phyloP scores from a whole-genome alignment of 768 basidiomycete genomes.

The Wakefieldia striispora region DNA sequence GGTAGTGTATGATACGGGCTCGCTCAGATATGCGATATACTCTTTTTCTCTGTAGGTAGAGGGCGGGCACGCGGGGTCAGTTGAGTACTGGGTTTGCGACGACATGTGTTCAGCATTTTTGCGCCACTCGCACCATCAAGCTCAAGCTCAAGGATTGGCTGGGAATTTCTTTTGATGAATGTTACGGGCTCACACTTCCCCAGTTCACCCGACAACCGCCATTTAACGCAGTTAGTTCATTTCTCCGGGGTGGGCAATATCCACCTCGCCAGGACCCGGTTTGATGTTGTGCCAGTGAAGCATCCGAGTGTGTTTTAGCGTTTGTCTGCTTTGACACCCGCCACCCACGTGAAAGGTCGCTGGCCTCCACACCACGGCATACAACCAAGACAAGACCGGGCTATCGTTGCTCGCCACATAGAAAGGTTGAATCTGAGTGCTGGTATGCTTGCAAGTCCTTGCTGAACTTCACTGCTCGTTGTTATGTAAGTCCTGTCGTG shows the following conservation, averaged over 20 bases:
- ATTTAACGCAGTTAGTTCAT: slow-evolving; percentile 20
- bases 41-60: too few relatives aligned
- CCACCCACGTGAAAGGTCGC: slow-evolving; percentile 29
- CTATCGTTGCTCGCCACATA: slow-evolving; percentile 13
- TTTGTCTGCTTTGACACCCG: slow-evolving; percentile 26
- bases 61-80: too few relatives aligned
- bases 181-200: slow-evolving; percentile 18
- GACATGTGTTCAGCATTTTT: too few relatives aligned
- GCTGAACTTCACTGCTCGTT: slow-evolving; percentile 24
- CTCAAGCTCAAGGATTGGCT: slow-evolving; percentile 8
- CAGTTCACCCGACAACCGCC: slow-evolving; percentile 22
- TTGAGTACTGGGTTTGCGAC: too few relatives aligned
- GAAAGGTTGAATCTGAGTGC: slow-evolving; percentile 30
- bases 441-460: slow-evolving; percentile 30
- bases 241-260: slow-evolving; percentile 15
- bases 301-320: slow-evolving; percentile 25
- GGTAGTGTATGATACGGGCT: too few relatives aligned
- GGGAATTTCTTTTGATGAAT: slow-evolving; percentile 31
- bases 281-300: slow-evolving; percentile 34
- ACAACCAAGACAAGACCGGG: slow-evolving; percentile 20
- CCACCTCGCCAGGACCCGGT: slow-evolving; percentile 15
- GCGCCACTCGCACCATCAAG: slow-evolving; percentile 8
- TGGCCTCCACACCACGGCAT: slow-evolving; percentile 20
- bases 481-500: slow-evolving; percentile 37
- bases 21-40: too few relatives aligned